Evolutionary conservation across 768 basidiomycete species (phyloP), one percentile per base, ranked within the genome.

Genomic region (Astraeus odoratus): DNA sequence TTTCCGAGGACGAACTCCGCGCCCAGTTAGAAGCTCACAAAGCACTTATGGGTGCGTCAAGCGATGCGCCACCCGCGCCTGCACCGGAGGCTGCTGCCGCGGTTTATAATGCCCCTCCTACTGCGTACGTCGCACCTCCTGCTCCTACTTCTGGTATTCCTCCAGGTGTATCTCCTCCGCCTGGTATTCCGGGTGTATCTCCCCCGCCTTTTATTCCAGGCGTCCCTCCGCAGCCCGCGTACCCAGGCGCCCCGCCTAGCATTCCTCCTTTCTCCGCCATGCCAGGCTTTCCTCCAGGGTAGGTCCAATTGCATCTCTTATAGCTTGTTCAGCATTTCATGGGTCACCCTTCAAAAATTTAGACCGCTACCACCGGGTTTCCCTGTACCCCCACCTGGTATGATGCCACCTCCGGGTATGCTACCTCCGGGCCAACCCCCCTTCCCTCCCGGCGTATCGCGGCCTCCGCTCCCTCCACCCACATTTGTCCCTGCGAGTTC

Each of bases 11-110:
- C 0, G 88, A 98, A 56, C 74, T 97, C 15, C 78, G 77, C 49
- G 81, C 83, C 0, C 89, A 94, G 61, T 75, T 98, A 3, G 82
- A 80, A 43, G 87, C 90, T 2, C 95, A 98, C 66, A 91, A 84
- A 61, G 85, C 85, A 6, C 74, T 98, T 35, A 97, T 99, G 95
- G 86, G 87, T 20, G 74, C 68, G 7, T 68, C 76, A 5, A 51
- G 60, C 8, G 55, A 71, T 7, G 60, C 67, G 18, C 52, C 64
- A 12, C 39, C 51, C 16, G 40, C 64, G 9, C 52, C 67, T 12
- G 56, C 71, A 2, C 57, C 68, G 9, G 73, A 71, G 39, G 57
- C 69, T 10, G 68, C 70, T n/a, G 69, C 77, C 27, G 76, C 73
- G 4, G 86, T 91, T 0, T 89, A 83, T 54, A 79, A 79, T 18